Conservation (phyloP, 2,329 filamentous ascomycete genomes). For the Diplocarpon mali region DNA sequence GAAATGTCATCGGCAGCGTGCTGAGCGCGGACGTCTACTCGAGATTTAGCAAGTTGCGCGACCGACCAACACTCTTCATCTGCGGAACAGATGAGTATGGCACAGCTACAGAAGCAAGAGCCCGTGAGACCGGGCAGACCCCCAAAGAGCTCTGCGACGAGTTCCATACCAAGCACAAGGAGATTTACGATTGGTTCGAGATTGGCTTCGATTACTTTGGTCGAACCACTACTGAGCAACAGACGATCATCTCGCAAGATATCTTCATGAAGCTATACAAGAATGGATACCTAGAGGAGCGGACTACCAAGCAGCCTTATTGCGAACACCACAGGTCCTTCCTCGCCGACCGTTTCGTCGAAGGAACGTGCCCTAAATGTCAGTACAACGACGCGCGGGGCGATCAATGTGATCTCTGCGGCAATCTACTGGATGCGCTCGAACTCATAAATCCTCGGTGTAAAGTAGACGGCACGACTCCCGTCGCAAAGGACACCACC, state of each 20-base stretch:
- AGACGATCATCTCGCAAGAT: conserved; percentile 86
- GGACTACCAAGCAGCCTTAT: conserved; percentile 80
- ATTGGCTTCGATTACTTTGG: conserved; percentile 94
- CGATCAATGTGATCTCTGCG: conserved; percentile 68
- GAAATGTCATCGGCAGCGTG: conserved; percentile 80
- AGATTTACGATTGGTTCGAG: conserved; percentile 92
- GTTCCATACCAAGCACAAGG: conserved; percentile 82
- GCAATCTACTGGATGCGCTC: conserved; percentile 45
- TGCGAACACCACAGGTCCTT: conserved; percentile 70
- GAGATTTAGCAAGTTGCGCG: conserved; percentile 69
- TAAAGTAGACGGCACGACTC: conserved; percentile 79
- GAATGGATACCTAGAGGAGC: conserved; percentile 80
- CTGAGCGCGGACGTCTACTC: conserved; percentile 82
- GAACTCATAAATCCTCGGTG: conserved; percentile 75
- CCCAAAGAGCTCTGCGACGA: conserved; percentile 82
- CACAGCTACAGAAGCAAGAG: conserved; percentile 92
- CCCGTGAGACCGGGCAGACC: conserved; percentile 74
- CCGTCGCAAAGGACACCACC: conserved; percentile 71
- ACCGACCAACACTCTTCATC: conserved; percentile 69
- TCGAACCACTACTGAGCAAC: conserved; percentile 76
- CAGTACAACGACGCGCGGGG: conserved; percentile 59
- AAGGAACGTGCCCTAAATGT: conserved; percentile 68
- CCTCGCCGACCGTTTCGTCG: conserved; percentile 77
- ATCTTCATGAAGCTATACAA: conserved; percentile 82
- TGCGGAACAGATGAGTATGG: conserved; percentile 93